A percentile compares a stretch with the other conserved stretches of the same genome.
These are phyloP conservation scores for Eucalyptus regnans DNA, from an alignment of 345 rosid genomes.

Conservation along the genomic window DNA sequence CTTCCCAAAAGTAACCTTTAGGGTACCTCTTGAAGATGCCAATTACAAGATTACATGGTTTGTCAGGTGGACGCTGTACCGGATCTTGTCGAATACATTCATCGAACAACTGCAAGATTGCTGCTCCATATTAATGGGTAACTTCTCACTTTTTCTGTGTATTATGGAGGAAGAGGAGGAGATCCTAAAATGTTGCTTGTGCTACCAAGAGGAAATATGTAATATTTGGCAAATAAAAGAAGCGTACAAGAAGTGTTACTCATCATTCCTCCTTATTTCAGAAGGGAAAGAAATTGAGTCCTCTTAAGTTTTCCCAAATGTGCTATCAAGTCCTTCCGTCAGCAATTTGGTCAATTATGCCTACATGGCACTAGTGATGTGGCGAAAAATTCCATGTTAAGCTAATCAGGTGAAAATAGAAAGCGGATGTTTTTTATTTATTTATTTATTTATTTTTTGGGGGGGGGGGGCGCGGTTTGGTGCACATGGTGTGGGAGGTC, in stretches of 20 bases:
- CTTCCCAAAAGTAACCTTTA: not conserved
- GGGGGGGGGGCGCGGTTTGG: not conserved
- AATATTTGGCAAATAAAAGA: not conserved
- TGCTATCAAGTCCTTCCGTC: not conserved
- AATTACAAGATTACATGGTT: not conserved
- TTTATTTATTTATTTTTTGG: not conserved
- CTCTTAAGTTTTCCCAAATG: not conserved
- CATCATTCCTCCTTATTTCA: not conserved
- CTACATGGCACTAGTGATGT: not conserved
- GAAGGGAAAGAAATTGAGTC: not conserved
- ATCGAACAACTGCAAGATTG: slow-evolving; percentile 78
- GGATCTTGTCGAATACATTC: slow-evolving; percentile 66
- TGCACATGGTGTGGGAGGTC: not conserved
- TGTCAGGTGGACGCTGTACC: slow-evolving; percentile 86
- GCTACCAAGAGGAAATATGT: not conserved
- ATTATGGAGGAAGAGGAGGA: not conserved
- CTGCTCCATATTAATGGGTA: slow-evolving; percentile 95
- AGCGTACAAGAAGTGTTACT: not conserved
- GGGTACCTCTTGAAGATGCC: not conserved
- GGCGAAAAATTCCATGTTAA: not conserved
- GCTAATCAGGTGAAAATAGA: not conserved
- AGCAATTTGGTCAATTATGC: not conserved
- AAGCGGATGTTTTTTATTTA: not conserved
- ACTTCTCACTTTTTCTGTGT: not conserved
- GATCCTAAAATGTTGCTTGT: not conserved